Conservation (phyloP, 2,329 filamentous ascomycete genomes). For the Fusarium sp. region DNA sequence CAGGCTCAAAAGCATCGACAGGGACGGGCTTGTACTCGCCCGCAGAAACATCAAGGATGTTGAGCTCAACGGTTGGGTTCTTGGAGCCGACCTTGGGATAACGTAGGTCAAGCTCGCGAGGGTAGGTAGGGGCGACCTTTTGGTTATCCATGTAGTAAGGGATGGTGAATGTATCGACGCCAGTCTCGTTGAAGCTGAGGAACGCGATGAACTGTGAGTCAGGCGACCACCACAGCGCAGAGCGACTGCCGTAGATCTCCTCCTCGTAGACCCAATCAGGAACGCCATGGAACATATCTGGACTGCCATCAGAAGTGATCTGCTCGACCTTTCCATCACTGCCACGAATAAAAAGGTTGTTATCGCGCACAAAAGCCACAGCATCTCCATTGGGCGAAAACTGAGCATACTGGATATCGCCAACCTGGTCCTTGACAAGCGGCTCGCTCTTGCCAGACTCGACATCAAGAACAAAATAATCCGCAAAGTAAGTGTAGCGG, state of each 20-base stretch:
- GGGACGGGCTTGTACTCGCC: slow-evolving; percentile 58
- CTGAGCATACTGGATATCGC: slow-evolving; percentile 74
- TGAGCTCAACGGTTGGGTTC: slow-evolving; percentile 73
- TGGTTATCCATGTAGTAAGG: slow-evolving; percentile 73
- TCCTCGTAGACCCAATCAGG: slow-evolving; percentile 87
- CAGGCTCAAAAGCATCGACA: slow-evolving; percentile 66
- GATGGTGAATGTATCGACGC: slow-evolving; percentile 72
- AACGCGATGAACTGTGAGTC: slow-evolving; percentile 90
- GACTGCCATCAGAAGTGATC: slow-evolving; percentile 69
- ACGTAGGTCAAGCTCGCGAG: slow-evolving; percentile 69
- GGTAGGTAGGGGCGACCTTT: slow-evolving; percentile 69
- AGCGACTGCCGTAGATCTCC: slow-evolving; percentile 72
- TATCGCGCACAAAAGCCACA: slow-evolving; percentile 75
- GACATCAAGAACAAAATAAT: slow-evolving; percentile 73
- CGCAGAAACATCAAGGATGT: slow-evolving; percentile 64
- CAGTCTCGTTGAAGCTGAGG: slow-evolving; percentile 84
- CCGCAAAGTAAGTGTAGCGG: slow-evolving; percentile 73
- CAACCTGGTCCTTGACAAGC: slow-evolving; percentile 67
- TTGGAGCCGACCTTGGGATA: slow-evolving; percentile 77
- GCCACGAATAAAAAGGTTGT: slow-evolving; percentile 68
- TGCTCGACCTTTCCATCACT: slow-evolving; percentile 63
- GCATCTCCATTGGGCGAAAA: slow-evolving; percentile 67
- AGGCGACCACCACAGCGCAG: slow-evolving; percentile 90
- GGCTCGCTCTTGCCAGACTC: slow-evolving; percentile 64
- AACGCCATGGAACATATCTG: slow-evolving; percentile 71